Percentiles rank a stretch among this genome's conserved stretches.
Conservation (phyloP, 306 rosid species). For the Lupinus albus region DNA sequence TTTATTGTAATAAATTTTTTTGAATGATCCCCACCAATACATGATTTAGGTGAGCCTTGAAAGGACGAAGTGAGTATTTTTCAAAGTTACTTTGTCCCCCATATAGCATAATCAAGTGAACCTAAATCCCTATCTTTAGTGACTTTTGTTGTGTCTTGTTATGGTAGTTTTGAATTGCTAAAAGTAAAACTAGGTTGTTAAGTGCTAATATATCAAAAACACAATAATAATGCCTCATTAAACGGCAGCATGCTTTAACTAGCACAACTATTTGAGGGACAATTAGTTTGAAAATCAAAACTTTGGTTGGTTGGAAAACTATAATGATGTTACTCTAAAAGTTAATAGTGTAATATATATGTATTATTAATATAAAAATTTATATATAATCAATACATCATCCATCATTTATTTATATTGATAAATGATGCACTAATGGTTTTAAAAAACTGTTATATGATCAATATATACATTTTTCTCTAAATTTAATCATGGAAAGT, state of each 20-base stretch:
- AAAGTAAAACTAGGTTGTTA: conserved; percentile 35
- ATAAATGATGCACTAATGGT: too few relatives aligned
- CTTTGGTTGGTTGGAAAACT: conserved; percentile 39
- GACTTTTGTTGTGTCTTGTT: conserved; percentile 48
- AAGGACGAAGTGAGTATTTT: conserved; percentile 31
- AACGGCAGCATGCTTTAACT: conserved; percentile 33
- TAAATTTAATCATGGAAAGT: neutral
- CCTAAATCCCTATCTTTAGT: conserved; percentile 38
- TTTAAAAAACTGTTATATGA: too few relatives aligned
- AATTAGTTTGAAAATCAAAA: conserved; percentile 33
- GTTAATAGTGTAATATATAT: too few relatives aligned
- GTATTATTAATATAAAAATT: too few relatives aligned
- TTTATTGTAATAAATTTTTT: conserved; percentile 9
- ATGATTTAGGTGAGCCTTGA: conserved; percentile 51
- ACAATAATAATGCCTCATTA: conserved; percentile 46
- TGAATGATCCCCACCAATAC: conserved; percentile 40
- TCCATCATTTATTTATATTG: too few relatives aligned
- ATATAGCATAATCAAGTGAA: conserved; percentile 37
- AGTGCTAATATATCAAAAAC: conserved; percentile 48
- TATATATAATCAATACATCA: too few relatives aligned
- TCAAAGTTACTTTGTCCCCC: conserved; percentile 50
- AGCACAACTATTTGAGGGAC: conserved; percentile 44
- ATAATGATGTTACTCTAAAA: too few relatives aligned
- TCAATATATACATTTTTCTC: too few relatives aligned
- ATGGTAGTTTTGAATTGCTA: conserved; percentile 32